Conservation (phyloP, 1,284 basidiomycete genomes). For the Inonotus obliquus region DNA sequence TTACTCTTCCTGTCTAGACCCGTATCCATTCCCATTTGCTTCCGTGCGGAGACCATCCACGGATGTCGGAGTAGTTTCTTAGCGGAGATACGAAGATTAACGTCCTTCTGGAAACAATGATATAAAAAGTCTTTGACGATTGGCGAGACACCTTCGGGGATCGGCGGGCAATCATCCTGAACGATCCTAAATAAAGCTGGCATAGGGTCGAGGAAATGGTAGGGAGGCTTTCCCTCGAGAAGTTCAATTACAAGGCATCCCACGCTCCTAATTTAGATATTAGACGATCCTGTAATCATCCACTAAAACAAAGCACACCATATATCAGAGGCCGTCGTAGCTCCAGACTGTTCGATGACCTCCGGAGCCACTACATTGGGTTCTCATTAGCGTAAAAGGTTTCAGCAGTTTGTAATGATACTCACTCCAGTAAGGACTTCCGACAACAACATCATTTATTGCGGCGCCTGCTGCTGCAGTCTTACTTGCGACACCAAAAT, state of each 20-base stretch:
- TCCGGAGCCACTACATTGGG: constrained; percentile 82
- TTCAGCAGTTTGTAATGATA: constrained; percentile 22
- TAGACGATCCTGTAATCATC: constrained; percentile 5
- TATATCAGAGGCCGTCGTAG: constrained; percentile 94
- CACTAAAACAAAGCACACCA: constrained; percentile 52
- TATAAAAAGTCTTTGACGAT: constrained; percentile 95
- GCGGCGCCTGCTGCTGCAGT: constrained; percentile 65
- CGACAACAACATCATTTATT: constrained; percentile 86
- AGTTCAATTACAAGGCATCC: constrained; percentile 97
- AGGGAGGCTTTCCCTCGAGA: constrained; percentile 93
- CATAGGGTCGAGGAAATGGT: constrained; percentile 95
- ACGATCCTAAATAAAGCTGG: constrained; percentile 97
- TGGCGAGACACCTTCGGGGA: constrained; percentile 91
- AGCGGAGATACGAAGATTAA: constrained; percentile 89
- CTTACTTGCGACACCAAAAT: constrained; percentile 85
- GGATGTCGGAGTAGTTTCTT: constrained; percentile 91
- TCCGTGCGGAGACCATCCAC: constrained; percentile 89
- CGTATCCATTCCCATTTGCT: constrained; percentile 54
- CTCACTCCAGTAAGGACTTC: constrained; percentile 96
- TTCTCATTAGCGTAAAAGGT: not conserved
- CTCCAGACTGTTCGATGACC: constrained; percentile 95
- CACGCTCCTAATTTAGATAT: constrained; percentile 59
- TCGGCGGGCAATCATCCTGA: constrained; percentile 93
- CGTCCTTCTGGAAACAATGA: constrained; percentile 98
- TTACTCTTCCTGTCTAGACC: constrained; percentile 33